Evolutionary conservation across 805 yeast species (phyloP), one percentile per base, ranked within the genome.

Genomic region (Komagataella phaffii): DNA sequence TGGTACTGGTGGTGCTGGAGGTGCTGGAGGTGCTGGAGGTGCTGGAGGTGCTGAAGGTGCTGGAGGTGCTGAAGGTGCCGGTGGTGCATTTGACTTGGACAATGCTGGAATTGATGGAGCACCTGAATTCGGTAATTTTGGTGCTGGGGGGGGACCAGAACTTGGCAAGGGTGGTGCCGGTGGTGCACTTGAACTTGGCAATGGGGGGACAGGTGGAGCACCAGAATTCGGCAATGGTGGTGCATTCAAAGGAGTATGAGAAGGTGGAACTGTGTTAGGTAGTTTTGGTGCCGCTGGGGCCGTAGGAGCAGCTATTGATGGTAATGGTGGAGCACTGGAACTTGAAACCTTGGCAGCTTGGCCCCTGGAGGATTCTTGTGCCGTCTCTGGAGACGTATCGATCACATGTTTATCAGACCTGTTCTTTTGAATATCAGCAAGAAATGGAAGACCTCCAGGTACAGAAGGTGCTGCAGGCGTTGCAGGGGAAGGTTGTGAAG

Each of bases 371-470:
- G 58, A 56, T 5, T 59, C 53, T 7, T 56, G 53, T 12, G 61
- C 48, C 8, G 62, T 55, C 3, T 30, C 40, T 14, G 61, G 50
- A 5, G 57, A 51, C 7, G 64, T 60, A 51, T 72, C 79, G n/a
- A 79, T 69, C 12, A 77, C 81, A 59, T 68, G 60, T 0, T 73
- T 53, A 18, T 80, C 80, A 55, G 74, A 71, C 61, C 84, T 68
- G 59, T 75, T 77, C 45, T 74, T 71, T 54, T 79, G 77, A 49
- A 80, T 80, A 53, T 79, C 77, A 0, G 80, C 80, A 49, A 80
- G 67, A 57, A 80, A 80, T 6, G 86, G 85, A 21, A 79, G 60
- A 44, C 57, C 51, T 3, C 56, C 51, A 3, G 55, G 52, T 6
- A 57, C 46, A n/a, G 61, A 56, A 7, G 56, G 57, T 2, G 57